Evolutionary conservation across 441 rosid species (phyloP).

Genomic region (Adansonia grandidieri): DNA sequence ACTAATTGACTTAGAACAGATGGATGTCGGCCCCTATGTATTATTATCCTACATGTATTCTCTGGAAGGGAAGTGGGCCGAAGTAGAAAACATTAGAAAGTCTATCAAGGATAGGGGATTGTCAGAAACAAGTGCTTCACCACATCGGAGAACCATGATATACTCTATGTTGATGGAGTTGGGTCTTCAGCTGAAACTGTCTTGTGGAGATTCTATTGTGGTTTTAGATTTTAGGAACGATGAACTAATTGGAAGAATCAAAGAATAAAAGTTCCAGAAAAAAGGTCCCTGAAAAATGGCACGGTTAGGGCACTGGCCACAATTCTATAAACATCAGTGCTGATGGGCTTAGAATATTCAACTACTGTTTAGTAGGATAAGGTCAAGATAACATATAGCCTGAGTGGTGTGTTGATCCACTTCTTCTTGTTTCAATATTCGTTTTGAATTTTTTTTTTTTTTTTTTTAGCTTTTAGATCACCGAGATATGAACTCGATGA

Average conservation of each 20-base stretch:
- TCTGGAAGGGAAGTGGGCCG: constrained; percentile 44
- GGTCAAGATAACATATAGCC: background rate
- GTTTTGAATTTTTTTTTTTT: background rate
- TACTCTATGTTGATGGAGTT: constrained; percentile 52
- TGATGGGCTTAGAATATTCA: constrained; percentile 11
- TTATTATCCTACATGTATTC: constrained; percentile 48
- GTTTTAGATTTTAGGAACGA: constrained; percentile 2
- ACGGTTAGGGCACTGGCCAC: background rate
- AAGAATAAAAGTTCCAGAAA: background rate
- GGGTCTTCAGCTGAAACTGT: constrained; percentile 40
- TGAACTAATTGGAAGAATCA: background rate
- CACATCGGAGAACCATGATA: constrained; percentile 34
- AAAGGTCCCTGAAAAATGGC: background rate
- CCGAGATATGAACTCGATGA: background rate
- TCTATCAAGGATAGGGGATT: constrained; percentile 40
- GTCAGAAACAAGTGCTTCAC: constrained; percentile 33
- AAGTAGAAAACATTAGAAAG: constrained; percentile 45
- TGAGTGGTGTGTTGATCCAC: constrained; percentile 15
- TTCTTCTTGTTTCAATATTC: background rate
- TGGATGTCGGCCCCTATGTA: constrained; percentile 40
- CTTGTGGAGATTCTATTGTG: constrained; percentile 21
- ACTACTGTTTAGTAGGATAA: constrained; percentile 19
- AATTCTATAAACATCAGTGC: background rate
- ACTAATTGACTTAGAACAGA: constrained; percentile 39
- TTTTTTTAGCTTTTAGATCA: background rate